A percentile compares a stretch with the other conserved stretches of the same genome.
These are phyloP conservation scores for Artemisia tridentata DNA, from an alignment of 129 eudicot genomes.

Conservation along the genomic window DNA sequence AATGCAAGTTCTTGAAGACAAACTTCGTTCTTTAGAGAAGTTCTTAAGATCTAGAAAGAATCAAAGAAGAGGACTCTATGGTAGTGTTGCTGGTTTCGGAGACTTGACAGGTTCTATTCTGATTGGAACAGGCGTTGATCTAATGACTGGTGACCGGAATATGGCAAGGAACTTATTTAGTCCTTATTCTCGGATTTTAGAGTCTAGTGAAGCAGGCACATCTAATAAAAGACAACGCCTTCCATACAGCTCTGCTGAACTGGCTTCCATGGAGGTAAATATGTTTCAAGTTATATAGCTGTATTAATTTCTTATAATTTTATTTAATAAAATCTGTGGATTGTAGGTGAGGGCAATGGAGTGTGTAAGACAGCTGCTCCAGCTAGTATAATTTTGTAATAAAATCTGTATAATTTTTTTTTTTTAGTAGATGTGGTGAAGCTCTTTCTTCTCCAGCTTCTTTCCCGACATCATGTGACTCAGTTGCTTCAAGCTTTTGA, in stretches of 20 bases:
- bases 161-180: slow-evolving; percentile 68
- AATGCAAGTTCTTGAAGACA: slow-evolving; percentile 90
- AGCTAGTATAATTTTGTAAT: no score
- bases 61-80: slow-evolving; percentile 94
- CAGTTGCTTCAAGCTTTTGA: slow-evolving; percentile 79
- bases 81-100: slow-evolving; percentile 88
- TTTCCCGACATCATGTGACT: slow-evolving; percentile 79
- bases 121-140: slow-evolving; percentile 67
- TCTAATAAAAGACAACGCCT: slow-evolving; percentile 83
- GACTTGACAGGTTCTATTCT: slow-evolving; percentile 91
- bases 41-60: slow-evolving; percentile 78
- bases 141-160: slow-evolving; percentile 60
- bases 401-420: no score
- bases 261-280: slow-evolving; percentile 95
- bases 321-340: neutral
- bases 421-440: slow-evolving; percentile 89
- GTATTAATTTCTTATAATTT: neutral
- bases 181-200: slow-evolving; percentile 52
- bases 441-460: slow-evolving; percentile 90
- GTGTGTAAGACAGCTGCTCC: slow-evolving; percentile 89
- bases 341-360: slow-evolving; percentile 91
- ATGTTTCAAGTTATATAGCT: neutral
- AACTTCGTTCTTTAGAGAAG: slow-evolving; percentile 78
- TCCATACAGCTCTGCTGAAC: slow-evolving; percentile 83
- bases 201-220: slow-evolving; percentile 50